Conservation (phyloP, 1,284 basidiomycete species). For the Trichosporon ovoides region DNA sequence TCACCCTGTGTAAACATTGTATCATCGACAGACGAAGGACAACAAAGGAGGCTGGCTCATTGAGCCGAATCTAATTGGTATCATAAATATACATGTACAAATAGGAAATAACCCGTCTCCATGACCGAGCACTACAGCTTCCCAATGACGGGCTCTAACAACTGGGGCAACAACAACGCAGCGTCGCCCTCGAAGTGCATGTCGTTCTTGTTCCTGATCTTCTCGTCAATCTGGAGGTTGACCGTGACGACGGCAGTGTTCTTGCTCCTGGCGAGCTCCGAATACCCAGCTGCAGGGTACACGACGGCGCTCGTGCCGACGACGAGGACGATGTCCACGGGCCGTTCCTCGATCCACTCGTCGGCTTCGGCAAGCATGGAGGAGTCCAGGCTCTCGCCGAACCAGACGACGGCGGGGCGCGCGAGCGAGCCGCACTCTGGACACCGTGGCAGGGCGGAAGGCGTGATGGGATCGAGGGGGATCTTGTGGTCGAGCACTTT, state of each 20-base stretch:
- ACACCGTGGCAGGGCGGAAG: constrained; percentile 8
- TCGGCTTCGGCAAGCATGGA: constrained; percentile 11
- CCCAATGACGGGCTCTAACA: constrained; percentile 12
- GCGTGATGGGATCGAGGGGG: neutral
- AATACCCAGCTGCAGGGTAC: constrained; percentile 14
- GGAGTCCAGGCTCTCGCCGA: constrained; percentile 16
- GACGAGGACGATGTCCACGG: constrained; percentile 16
- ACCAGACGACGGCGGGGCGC: constrained; percentile 19
- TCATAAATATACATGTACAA: neutral
- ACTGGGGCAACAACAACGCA: constrained; percentile 5
- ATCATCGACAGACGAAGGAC: neutral
- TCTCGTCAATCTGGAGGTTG: constrained; percentile 13
- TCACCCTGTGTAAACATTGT: neutral
- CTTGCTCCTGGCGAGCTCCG: constrained; percentile 8
- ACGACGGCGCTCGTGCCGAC: constrained; percentile 16
- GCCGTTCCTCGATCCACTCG: constrained; percentile 9
- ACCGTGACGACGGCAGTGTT: constrained; percentile 11
- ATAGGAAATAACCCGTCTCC: neutral
- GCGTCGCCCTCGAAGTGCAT: constrained; percentile 16
- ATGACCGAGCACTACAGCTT: neutral
- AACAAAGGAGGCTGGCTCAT: neutral
- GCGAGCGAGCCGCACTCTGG: constrained; percentile 7
- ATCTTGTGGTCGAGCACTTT: constrained; percentile 9
- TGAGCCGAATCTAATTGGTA: too few relatives aligned
- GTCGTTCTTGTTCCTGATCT: constrained; percentile 3